These are phyloP conservation scores for Copromyces sp. DNA, from an alignment of 495 filamentous ascomycete species.

Conservation along the genomic window DNA sequence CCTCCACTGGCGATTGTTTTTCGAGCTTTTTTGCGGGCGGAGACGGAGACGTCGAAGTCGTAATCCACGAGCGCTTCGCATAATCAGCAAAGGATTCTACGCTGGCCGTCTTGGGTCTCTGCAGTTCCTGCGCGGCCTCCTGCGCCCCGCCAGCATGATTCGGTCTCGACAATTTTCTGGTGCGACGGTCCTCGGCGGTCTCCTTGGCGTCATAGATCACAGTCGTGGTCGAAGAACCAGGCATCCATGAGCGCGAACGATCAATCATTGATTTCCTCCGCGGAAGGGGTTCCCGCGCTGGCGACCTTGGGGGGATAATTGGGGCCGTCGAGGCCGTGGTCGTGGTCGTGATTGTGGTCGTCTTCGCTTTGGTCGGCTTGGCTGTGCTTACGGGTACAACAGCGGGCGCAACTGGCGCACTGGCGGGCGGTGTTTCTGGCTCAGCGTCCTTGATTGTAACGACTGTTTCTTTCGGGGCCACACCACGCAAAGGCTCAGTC, in stretches of 20 bases:
- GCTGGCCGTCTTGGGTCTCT: slow-evolving; percentile 18
- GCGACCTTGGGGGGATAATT: neutral
- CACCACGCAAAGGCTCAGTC: neutral
- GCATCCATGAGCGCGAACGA: slow-evolving; percentile 36
- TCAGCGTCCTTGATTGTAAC: slow-evolving; percentile 17
- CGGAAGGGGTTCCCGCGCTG: neutral
- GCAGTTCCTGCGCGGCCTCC: slow-evolving; percentile 8
- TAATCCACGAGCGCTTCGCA: slow-evolving; percentile 57
- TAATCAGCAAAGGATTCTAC: slow-evolving; percentile 57
- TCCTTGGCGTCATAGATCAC: slow-evolving; percentile 1
- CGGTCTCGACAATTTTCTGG: slow-evolving; percentile 9
- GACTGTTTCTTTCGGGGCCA: slow-evolving; percentile 3
- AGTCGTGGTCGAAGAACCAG: slow-evolving; percentile 32
- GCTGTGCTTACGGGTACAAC: slow-evolving; percentile 3
- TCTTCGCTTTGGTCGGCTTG: neutral
- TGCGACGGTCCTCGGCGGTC: slow-evolving; percentile 8
- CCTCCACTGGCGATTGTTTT: slow-evolving; percentile 10
- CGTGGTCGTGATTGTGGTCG: slow-evolving; percentile 12
- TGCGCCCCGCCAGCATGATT: slow-evolving; percentile 15
- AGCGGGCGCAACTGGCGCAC: slow-evolving; percentile 1
- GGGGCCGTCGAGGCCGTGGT: slow-evolving; percentile 21
- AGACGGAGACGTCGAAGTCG: slow-evolving; percentile 51
- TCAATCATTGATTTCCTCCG: slow-evolving; percentile 29
- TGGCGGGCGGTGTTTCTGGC: slow-evolving; percentile 6
- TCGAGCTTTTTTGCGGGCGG: slow-evolving; percentile 29